phyloP scores from a whole-genome alignment of 768 basidiomycete genomes.

The Trametes punicea region DNA sequence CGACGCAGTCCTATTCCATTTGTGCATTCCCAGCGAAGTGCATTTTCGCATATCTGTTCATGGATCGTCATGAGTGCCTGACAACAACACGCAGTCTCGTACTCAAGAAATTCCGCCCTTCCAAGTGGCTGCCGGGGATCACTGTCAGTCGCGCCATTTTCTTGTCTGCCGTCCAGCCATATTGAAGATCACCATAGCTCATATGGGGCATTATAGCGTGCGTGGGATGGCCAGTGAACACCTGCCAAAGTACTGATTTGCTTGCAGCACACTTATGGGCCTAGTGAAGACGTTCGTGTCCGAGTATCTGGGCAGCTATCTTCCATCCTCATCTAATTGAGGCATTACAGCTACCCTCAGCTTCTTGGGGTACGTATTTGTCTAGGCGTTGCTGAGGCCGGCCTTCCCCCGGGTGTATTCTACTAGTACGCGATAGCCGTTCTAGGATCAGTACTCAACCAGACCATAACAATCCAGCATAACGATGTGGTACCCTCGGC shows the following conservation, averaged over 20 bases:
- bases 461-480: not conserved
- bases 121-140: conserved; percentile 67
- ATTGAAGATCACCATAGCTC: conserved; percentile 34
- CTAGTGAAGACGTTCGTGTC: conserved; percentile 53
- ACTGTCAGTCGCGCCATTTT: conserved; percentile 38
- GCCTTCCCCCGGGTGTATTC: conserved; percentile 66
- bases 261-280: conserved; percentile 55
- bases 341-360: conserved; percentile 47
- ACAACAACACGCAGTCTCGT: conserved; percentile 39
- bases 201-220: conserved; percentile 64
- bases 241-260: not conserved
- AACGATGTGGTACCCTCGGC: conserved; percentile 26
- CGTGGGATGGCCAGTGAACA: conserved; percentile 11
- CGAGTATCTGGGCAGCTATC: not conserved
- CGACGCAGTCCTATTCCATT: not conserved
- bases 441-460: not conserved
- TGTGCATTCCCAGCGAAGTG: not conserved
- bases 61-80: not conserved
- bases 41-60: too few species aligned
- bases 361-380: conserved; percentile 53
- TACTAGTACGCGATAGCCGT: conserved; percentile 48
- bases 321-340: not conserved
- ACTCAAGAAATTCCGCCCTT: conserved; percentile 60
- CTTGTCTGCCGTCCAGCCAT: not conserved
- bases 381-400: conserved; percentile 64